phyloP scores from a whole-genome alignment of 2,329 filamentous ascomycete genomes.

The Monilinia fructigena region DNA sequence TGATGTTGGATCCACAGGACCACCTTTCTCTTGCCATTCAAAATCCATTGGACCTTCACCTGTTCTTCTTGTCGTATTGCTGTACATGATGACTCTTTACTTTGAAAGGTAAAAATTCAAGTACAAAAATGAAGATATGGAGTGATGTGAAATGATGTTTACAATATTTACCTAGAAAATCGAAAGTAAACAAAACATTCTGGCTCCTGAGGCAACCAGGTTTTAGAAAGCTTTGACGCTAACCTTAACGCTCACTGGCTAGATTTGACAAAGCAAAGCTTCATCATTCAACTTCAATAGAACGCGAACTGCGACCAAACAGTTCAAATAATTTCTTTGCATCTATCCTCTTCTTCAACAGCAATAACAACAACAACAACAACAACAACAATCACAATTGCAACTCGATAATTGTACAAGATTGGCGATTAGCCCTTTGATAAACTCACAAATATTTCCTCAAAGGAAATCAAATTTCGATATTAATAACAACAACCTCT shows the following conservation, averaged over 20 bases:
- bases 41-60: constrained; percentile 65
- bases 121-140: constrained; percentile 11
- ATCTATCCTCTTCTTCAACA: constrained; percentile 13
- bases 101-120: neutral
- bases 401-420: neutral
- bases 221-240: constrained; percentile 24
- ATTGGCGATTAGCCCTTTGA: neutral
- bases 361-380: neutral
- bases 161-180: neutral
- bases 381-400: neutral
- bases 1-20: constrained; percentile 59
- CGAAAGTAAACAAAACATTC: constrained; percentile 24
- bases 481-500: constrained; percentile 8
- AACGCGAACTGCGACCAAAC: constrained; percentile 13
- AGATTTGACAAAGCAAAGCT: constrained; percentile 18
- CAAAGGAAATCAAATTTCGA: neutral
- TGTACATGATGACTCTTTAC: constrained; percentile 31
- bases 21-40: constrained; percentile 57
- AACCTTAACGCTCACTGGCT: constrained; percentile 14
- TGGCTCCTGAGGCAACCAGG: constrained; percentile 24
- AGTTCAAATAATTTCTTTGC: constrained; percentile 9
- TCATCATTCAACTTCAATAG: constrained; percentile 12
- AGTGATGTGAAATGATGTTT: neutral
- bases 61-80: constrained; percentile 53
- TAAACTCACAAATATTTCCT: neutral